Evolutionary conservation across 2,329 filamentous ascomycete genomes (phyloP).

Genomic region (Lecanoromycetidae sp.): DNA sequence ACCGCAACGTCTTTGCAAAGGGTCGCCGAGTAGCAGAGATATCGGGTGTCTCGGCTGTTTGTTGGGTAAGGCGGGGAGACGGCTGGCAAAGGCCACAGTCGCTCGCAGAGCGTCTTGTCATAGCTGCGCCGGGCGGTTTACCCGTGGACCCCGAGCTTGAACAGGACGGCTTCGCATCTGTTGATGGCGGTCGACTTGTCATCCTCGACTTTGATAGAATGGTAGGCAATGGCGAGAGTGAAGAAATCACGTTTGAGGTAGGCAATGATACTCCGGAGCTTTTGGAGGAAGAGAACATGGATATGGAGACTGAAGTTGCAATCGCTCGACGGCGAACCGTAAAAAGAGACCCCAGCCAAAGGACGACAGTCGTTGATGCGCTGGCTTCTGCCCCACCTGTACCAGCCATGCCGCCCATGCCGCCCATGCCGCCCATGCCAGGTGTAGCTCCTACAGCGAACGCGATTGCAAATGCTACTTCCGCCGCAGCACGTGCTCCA

Average conservation of each 20-base stretch:
- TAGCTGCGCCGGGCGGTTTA: constrained; percentile 58
- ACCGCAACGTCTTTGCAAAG: constrained; percentile 57
- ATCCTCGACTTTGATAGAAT: constrained; percentile 64
- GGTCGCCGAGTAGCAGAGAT: constrained; percentile 55
- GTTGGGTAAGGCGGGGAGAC: constrained; percentile 52
- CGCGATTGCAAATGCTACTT: constrained; percentile 11
- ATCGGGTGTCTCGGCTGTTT: constrained; percentile 53
- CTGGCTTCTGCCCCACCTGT: constrained; percentile 17
- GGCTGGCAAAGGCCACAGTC: constrained; percentile 34
- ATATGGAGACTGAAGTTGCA: constrained; percentile 66
- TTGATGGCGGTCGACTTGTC: constrained; percentile 64
- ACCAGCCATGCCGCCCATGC: constrained; percentile 9
- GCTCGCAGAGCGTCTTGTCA: constrained; percentile 42
- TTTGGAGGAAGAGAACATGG: constrained; percentile 60
- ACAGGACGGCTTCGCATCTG: constrained; percentile 60
- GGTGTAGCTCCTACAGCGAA: constrained; percentile 12
- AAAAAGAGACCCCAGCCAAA: constrained; percentile 40
- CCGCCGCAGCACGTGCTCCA: background rate
- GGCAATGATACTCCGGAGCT: constrained; percentile 57
- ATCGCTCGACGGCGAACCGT: constrained; percentile 65
- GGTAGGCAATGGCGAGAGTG: constrained; percentile 41
- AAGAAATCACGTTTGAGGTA: constrained; percentile 58
- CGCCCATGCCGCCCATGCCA: constrained; percentile 1
- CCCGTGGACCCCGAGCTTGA: constrained; percentile 47
- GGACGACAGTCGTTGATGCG: constrained; percentile 26